Evolutionary conservation across 306 rosid genomes (phyloP).

Genomic region (Gillenia trifoliata): DNA sequence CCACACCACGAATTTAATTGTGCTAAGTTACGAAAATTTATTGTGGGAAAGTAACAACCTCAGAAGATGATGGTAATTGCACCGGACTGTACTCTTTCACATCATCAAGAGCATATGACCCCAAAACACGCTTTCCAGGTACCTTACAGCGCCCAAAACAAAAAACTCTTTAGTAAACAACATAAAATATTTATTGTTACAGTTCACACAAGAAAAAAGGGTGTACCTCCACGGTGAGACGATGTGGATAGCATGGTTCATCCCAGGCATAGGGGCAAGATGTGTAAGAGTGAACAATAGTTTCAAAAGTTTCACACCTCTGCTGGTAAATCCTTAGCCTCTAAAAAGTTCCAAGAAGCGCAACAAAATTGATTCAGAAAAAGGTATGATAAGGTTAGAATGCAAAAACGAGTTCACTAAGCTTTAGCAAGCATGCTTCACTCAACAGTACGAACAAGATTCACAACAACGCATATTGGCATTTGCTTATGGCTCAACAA

Average conservation of each 20-base stretch:
- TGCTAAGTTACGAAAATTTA: constrained; percentile 7
- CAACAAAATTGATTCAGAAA: constrained; percentile 9
- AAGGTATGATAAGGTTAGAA: background rate
- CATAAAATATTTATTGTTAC: constrained; percentile 5
- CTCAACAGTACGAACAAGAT: background rate
- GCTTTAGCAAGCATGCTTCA: background rate
- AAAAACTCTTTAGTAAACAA: constrained; percentile 18
- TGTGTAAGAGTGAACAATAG: constrained; percentile 65
- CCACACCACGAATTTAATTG: constrained; percentile 1
- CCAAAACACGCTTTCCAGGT: constrained; percentile 89
- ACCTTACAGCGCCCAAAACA: constrained; percentile 41
- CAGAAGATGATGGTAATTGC: constrained; percentile 61
- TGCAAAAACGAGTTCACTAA: background rate
- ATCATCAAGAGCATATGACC: constrained; percentile 77
- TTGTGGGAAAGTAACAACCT: constrained; percentile 44
- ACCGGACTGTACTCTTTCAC: constrained; percentile 75
- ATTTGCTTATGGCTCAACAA: background rate
- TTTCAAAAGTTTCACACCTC: constrained; percentile 81
- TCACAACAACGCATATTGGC: background rate
- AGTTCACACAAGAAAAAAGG: background rate
- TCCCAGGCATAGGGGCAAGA: constrained; percentile 92
- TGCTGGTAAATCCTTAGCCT: constrained; percentile 86
- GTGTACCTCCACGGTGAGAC: constrained; percentile 79
- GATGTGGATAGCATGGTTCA: constrained; percentile 90
- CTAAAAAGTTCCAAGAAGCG: constrained; percentile 40